Conservation (phyloP, 139 green algal genomes). For the Coccomyxa sp. region DNA sequence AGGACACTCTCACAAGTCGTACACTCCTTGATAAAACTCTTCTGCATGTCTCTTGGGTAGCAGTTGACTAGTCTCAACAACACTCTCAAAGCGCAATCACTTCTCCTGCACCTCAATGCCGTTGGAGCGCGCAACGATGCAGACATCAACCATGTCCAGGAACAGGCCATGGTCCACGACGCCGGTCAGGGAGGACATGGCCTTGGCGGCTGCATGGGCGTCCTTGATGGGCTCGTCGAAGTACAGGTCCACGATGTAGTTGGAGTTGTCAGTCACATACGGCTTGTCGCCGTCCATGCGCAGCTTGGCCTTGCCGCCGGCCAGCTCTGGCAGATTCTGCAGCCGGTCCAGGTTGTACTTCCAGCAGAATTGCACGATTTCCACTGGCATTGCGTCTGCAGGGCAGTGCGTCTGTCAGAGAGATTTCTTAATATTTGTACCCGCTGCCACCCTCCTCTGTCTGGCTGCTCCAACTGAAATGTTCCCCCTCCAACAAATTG, state of each 20-base stretch:
- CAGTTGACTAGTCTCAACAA: too few species aligned
- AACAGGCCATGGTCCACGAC: constrained; percentile 99
- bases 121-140: constrained; percentile 87
- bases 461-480: not conserved
- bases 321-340: constrained; percentile 57
- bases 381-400: constrained; percentile 89
- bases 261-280: constrained; percentile 98
- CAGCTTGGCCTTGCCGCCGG: constrained; percentile 83
- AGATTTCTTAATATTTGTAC: not conserved
- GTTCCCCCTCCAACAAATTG: not conserved
- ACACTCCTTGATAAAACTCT: too few species aligned
- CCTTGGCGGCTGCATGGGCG: constrained; percentile 66
- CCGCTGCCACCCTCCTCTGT: too few species aligned
- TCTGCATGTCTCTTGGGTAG: too few species aligned
- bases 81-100: not conserved
- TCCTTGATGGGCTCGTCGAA: constrained; percentile 77
- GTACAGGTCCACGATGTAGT: constrained; percentile 99
- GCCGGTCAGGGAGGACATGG: constrained; percentile 81
- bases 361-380: constrained; percentile 99
- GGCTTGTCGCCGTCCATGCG: constrained; percentile 88
- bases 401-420: not conserved
- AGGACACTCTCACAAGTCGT: too few species aligned
- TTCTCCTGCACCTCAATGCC: constrained; percentile 82
- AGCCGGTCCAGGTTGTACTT: constrained; percentile 70
- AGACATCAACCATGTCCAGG: constrained; percentile 91